phyloP scores from a whole-genome alignment of 139 green algal genomes.

The Asterochloris sp. region DNA sequence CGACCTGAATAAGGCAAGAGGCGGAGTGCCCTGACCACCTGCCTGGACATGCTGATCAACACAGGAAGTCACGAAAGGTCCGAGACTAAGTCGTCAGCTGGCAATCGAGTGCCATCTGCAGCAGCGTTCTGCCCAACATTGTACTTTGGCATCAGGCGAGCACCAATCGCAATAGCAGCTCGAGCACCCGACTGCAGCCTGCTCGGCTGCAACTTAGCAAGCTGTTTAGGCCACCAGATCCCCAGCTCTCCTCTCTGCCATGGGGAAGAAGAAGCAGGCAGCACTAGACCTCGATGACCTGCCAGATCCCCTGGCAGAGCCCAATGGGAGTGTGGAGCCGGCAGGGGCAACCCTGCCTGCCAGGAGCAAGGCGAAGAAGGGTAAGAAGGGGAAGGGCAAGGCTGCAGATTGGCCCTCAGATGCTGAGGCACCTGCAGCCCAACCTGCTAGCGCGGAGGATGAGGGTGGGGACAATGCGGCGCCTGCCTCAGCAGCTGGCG shows the following conservation, averaged over 20 bases:
- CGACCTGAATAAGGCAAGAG: too few relatives aligned
- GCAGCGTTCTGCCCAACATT: too few relatives aligned
- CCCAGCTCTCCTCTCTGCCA: background rate
- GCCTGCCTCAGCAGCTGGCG: conserved; percentile 21
- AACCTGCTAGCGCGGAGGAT: conserved; percentile 3
- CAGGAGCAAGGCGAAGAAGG: conserved; percentile 2
- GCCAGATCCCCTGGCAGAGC: background rate
- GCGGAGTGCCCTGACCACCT: too few relatives aligned
- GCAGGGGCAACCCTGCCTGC: background rate
- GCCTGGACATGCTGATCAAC: too few relatives aligned
- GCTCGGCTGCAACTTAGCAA: too few relatives aligned
- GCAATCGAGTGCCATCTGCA: too few relatives aligned
- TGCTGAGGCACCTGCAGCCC: conserved; percentile 1
- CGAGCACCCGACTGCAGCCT: too few relatives aligned
- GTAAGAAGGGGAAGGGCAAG: conserved; percentile 46
- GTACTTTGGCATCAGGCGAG: too few relatives aligned
- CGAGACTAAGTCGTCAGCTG: too few relatives aligned
- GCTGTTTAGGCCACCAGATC: background rate
- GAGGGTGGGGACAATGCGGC: background rate
- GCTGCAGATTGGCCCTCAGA: conserved; percentile 24
- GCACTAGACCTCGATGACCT: conserved; percentile 17
- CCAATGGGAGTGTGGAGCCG: too few relatives aligned
- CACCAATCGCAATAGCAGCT: too few relatives aligned
- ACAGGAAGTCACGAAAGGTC: too few relatives aligned
- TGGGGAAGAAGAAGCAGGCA: conserved; percentile 21